Percentiles rank a stretch among this genome's conserved stretches.
Conservation (phyloP, 2,329 filamentous ascomycete species). For the Penicillium corylophilum region DNA sequence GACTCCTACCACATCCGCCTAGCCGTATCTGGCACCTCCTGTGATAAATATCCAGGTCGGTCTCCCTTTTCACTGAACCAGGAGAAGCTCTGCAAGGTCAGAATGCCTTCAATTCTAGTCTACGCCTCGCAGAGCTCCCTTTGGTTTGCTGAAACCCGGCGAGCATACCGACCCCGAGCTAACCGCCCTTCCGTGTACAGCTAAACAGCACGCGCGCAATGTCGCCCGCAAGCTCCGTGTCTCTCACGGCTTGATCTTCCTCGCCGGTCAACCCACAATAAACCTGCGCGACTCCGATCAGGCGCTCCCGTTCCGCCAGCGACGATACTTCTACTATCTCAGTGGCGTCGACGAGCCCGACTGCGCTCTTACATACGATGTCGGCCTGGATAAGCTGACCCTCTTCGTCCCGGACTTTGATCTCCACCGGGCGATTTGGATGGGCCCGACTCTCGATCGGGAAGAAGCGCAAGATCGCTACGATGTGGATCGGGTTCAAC, state of each 20-base stretch:
- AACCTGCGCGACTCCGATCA: slow-evolving; percentile 61
- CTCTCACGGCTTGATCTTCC: slow-evolving; percentile 55
- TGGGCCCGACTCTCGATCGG: slow-evolving; percentile 40
- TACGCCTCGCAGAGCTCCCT: slow-evolving; percentile 2
- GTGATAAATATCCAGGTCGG: slow-evolving; percentile 45
- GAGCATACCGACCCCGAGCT: slow-evolving; percentile 9
- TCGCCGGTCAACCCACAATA: slow-evolving; percentile 52
- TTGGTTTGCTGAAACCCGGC: background rate
- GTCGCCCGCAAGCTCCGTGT: slow-evolving; percentile 45
- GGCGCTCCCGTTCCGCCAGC: slow-evolving; percentile 56
- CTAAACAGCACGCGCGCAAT: slow-evolving; percentile 51
- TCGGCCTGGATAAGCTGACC: slow-evolving; percentile 60
- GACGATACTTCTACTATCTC: slow-evolving; percentile 63
- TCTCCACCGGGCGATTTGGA: slow-evolving; percentile 46
- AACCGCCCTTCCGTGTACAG: slow-evolving; percentile 27
- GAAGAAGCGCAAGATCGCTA: slow-evolving; percentile 62
- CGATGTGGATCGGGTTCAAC: slow-evolving; percentile 70
- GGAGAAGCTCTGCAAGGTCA: slow-evolving; percentile 4
- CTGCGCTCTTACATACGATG: slow-evolving; percentile 58
- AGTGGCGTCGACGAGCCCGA: slow-evolving; percentile 55
- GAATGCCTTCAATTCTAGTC: background rate
- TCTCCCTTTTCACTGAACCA: slow-evolving; percentile 3
- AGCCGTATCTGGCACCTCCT: slow-evolving; percentile 26
- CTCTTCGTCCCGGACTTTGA: slow-evolving; percentile 73
- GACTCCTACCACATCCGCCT: slow-evolving; percentile 34